Evolutionary conservation across 768 basidiomycete genomes (phyloP).

Genomic region (Leccinum barrowsii): DNA sequence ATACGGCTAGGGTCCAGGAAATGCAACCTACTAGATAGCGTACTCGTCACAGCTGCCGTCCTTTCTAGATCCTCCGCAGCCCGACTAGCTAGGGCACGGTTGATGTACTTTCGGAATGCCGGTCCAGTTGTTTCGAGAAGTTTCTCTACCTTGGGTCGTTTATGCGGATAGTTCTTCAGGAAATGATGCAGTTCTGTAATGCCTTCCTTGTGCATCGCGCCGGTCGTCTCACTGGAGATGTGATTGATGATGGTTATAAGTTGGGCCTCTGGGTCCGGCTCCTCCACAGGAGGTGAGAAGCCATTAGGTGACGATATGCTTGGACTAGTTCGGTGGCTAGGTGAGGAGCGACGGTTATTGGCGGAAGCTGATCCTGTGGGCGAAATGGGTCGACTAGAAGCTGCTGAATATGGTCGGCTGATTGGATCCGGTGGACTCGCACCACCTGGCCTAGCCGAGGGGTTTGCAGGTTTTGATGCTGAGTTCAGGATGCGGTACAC

Average conservation of each 20-base stretch:
- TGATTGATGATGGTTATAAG: constrained; percentile 80
- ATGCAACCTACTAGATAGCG: constrained; percentile 63
- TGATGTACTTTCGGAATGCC: constrained; percentile 90
- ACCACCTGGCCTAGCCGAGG: constrained; percentile 20
- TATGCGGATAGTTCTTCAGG: constrained; percentile 86
- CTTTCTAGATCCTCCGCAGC: constrained; percentile 86
- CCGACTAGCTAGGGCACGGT: constrained; percentile 79
- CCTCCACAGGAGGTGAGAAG: constrained; percentile 55
- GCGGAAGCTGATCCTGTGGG: constrained; percentile 62
- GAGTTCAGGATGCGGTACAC: constrained; percentile 90
- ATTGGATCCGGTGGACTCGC: constrained; percentile 35
- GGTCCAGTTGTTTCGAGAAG: constrained; percentile 85
- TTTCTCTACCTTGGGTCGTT: constrained; percentile 77
- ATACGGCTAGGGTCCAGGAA: not conserved
- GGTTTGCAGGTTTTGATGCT: constrained; percentile 41
- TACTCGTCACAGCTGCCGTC: constrained; percentile 77
- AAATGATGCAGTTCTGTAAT: constrained; percentile 94
- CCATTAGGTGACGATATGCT: constrained; percentile 62
- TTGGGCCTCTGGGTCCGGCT: constrained; percentile 85
- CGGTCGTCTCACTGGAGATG: constrained; percentile 85
- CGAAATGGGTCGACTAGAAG: constrained; percentile 68
- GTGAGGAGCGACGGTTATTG: constrained; percentile 50
- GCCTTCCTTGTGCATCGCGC: constrained; percentile 87
- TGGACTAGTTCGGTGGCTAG: constrained; percentile 65
- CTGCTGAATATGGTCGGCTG: constrained; percentile 50